Conservation (phyloP, 305 asterid genomes). For the Plantago rigida region DNA sequence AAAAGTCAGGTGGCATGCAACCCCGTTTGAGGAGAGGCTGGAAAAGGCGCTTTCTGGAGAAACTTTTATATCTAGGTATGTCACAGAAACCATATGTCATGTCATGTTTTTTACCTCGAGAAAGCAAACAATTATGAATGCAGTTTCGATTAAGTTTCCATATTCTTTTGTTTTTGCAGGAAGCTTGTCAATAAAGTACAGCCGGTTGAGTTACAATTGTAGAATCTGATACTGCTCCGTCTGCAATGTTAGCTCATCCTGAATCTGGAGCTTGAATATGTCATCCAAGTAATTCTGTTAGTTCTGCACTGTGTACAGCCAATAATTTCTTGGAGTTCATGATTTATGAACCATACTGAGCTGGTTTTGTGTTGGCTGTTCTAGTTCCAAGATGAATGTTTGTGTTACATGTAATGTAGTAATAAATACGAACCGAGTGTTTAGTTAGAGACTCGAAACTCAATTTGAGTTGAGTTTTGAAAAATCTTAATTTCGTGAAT, state of each 20-base stretch:
- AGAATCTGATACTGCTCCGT: slow-evolving; percentile 65
- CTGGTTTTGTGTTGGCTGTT: too few species aligned
- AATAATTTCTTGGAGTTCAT: too few species aligned
- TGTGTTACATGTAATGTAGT: too few species aligned
- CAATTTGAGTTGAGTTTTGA: too few species aligned
- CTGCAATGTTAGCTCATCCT: slow-evolving; percentile 47
- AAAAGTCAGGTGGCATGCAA: slow-evolving; percentile 92
- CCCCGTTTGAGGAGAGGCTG: slow-evolving; percentile 93
- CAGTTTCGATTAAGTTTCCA: neutral
- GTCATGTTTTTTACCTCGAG: neutral
- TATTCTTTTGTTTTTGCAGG: slow-evolving; percentile 34
- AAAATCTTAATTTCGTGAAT: too few species aligned
- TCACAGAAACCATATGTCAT: neutral
- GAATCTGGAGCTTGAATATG: slow-evolving; percentile 45
- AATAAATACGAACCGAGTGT: too few species aligned
- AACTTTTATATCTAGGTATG: slow-evolving; percentile 51
- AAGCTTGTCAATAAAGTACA: slow-evolving; percentile 35
- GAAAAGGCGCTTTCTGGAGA: slow-evolving; percentile 93
- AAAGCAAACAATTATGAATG: too few species aligned
- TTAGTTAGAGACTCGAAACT: too few species aligned
- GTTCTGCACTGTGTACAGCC: too few species aligned
- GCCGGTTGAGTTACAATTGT: slow-evolving; percentile 44
- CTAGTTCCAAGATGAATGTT: too few species aligned
- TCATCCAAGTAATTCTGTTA: too few species aligned
- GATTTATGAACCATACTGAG: too few species aligned